Base-by-base conservation (phyloP, 1,139 yeast genomes). In the Blastobotrys persicus region DNA sequence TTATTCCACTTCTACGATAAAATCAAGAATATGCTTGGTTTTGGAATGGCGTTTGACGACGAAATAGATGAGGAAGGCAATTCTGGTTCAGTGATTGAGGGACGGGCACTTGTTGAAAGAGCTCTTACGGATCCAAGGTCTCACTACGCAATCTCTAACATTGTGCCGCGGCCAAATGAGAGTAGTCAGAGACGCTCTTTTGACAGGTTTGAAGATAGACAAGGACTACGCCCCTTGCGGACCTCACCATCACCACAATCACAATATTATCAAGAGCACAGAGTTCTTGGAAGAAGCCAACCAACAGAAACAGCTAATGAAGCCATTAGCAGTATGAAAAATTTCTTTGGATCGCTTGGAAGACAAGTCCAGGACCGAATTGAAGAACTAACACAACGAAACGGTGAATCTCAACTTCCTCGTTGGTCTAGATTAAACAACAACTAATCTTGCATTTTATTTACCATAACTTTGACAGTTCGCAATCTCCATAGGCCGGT, bases 1-100 rank as follows among this genome's bases (percentile, higher is more conserved):
- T 59, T 76, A 13, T 85, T 87, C 64, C 80, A 84, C 59, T 73
- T 85, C n/a, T 86, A 84, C 65, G 92, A 84, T 53, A 76, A 73
- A 53, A 58, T 85, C 16, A 81, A 80, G 67, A 73, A 72, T 54
- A 75, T 61, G 51, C 59, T 74, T 49, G 80, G 81, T 9, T 79
- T 79, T 59, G 85, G 82, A 46, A 64, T 80, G n/a, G 76, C 70
- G 9, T 67, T 65, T 50, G 70, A 79, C 59, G 80, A 75, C 5
- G 70, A 71, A 28, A 77, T 76, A 50, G 80, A 77, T 49, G 80
- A 74, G 3, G 50, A 48, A 34, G 53, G 53, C 39, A 45, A 51
- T 34, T 47, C 54, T 46, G 61, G 62, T 2, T 59, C 66, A 9
- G 56, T 58, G 14, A 60, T 62, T 23, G 70, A 68, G 49, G 75